Evolutionary conservation across 345 rosid species (phyloP), one percentile per base, ranked within the genome.

Genomic region (Pseudoturritis turrita): DNA sequence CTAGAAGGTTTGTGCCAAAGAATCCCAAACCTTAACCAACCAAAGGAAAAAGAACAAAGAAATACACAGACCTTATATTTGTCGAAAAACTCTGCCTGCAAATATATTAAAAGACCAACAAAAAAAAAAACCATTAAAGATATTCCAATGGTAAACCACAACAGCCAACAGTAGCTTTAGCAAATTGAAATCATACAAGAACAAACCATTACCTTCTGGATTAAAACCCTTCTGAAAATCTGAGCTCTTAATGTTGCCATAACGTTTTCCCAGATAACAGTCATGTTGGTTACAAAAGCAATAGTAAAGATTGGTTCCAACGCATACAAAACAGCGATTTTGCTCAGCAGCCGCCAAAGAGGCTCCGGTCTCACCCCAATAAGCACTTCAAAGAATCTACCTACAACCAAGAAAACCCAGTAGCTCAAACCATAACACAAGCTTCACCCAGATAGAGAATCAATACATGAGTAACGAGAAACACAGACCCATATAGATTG

Each of bases 31-130:
- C 35, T 47, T 5, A 31, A 15, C n/a, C n/a, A 35, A 61, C 31
- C 44, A 53, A 39, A 36, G 40, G 12, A 39, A 18, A 39, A 36
- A 37, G 13, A 23, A 28, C 53, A 2, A 72, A 43, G 39, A 40
- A 54, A 43, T 17, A 15, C 26, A 69, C 85, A 58, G 47, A 90
- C 98, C 97, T 90, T 94, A 81, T 86, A 85, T 17, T 86, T 81
- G 80, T 94, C 97, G 52, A 89, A 94, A 82, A 94, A 90, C 82
- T 89, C 97, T 61, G 82, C 84, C 98, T 94, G 88, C 78, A 66
- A 26, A 36, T 7, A 56, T 33, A 37, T 37, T n/a, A 37, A 66
- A 60, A 37, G 51, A 39, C 33, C n/a, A n/a, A 35, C 3, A 13
- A 11, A 36, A 35, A 41, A 19, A 11, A 25, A 47, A 35, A 3